Evolutionary conservation across 164 flowering plant species (phyloP).

Genomic region (Cinnamomum micranthum): DNA sequence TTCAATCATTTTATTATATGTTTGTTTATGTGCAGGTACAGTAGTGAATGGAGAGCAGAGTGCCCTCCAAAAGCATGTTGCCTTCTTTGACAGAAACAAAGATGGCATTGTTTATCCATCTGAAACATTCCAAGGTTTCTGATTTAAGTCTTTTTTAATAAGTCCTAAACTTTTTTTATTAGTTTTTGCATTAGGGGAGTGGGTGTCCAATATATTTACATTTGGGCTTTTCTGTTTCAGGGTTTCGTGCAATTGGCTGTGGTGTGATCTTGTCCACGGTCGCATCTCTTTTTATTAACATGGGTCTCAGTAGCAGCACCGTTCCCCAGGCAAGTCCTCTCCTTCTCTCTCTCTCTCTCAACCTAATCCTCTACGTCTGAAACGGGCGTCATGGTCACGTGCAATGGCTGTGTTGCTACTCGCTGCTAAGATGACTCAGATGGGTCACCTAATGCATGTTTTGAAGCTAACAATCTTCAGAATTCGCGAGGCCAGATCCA

Average conservation of each 20-base stretch:
- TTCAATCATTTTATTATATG: not conserved
- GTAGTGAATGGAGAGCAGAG: not conserved
- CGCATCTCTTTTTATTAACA: constrained; percentile 41
- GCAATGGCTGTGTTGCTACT: not conserved
- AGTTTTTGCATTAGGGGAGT: not conserved
- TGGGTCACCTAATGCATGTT: too few species aligned
- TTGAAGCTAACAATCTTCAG: too few species aligned
- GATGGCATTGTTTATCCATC: constrained; percentile 23
- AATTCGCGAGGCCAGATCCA: too few species aligned
- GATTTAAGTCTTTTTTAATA: not conserved
- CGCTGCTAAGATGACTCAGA: not conserved
- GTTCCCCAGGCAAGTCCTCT: constrained; percentile 28
- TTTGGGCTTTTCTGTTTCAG: constrained; percentile 15
- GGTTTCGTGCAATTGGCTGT: constrained; percentile 60
- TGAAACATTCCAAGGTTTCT: constrained; percentile 23
- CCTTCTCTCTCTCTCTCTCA: not conserved
- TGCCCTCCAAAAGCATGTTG: constrained; percentile 15
- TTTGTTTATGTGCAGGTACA: not conserved
- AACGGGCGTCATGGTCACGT: not conserved
- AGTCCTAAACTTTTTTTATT: not conserved
- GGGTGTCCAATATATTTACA: not conserved
- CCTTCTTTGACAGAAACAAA: constrained; percentile 23
- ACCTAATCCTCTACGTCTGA: not conserved
- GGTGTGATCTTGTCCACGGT: constrained; percentile 35
- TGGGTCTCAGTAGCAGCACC: constrained; percentile 50